Percentiles rank a stretch among this genome's conserved stretches.
These are phyloP conservation scores for Exidia glandulosa DNA, from an alignment of 768 basidiomycete species.

Conservation along the genomic window DNA sequence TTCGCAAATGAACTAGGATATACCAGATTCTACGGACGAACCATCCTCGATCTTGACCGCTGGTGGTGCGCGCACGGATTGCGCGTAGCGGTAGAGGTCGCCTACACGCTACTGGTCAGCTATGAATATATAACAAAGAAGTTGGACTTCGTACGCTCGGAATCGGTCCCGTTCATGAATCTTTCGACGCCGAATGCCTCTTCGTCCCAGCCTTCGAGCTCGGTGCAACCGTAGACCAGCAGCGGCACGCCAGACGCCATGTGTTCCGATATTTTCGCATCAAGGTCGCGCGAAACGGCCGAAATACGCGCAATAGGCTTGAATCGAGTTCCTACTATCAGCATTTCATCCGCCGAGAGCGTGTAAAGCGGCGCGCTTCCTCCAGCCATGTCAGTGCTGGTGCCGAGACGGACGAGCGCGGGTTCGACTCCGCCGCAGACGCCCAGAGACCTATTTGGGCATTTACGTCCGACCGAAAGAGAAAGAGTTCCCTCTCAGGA, in stretches of 20 bases:
- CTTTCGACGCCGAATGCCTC: slow-evolving; percentile 46
- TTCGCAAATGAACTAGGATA: not conserved
- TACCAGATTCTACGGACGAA: too few species aligned
- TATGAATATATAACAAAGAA: too few species aligned
- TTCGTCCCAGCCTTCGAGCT: slow-evolving; percentile 42
- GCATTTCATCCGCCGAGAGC: slow-evolving; percentile 25
- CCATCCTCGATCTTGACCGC: not conserved
- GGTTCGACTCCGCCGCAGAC: not conserved
- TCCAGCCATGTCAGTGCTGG: not conserved
- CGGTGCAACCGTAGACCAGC: slow-evolving; percentile 52
- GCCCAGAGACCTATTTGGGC: not conserved
- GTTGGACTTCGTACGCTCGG: not conserved
- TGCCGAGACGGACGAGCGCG: not conserved
- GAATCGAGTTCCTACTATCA: slow-evolving; percentile 33
- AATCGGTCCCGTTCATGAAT: slow-evolving; percentile 19
- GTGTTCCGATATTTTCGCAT: slow-evolving; percentile 30
- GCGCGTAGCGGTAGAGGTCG: not conserved
- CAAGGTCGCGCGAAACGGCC: slow-evolving; percentile 16
- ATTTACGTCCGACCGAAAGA: not conserved
- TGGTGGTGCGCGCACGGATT: not conserved
- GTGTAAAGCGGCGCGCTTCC: not conserved
- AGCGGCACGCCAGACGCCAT: slow-evolving; percentile 48
- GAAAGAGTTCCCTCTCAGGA: not conserved
- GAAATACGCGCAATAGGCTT: slow-evolving; percentile 27
- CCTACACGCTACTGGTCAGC: not conserved